A percentile compares a stretch with the other conserved stretches of the same genome.
phyloP scores from a whole-genome alignment of 306 rosid genomes.

The Cicer arietinum region DNA sequence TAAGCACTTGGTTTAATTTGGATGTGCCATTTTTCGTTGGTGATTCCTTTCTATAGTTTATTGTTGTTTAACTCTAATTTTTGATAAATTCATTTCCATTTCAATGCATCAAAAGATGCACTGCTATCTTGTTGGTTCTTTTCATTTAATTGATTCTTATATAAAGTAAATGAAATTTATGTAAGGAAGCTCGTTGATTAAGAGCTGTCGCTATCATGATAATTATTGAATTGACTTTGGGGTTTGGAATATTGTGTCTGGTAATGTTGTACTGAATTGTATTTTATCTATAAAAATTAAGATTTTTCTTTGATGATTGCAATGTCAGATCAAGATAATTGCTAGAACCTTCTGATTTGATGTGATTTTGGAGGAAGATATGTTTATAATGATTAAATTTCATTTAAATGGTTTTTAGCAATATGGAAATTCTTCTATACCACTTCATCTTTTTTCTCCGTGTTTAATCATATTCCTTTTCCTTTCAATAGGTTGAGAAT shows the following conservation, averaged over 20 bases:
- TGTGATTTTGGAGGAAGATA: constrained; percentile 20
- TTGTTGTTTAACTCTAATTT: constrained; percentile 7
- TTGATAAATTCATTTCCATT: not conserved
- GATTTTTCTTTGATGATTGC: constrained; percentile 1
- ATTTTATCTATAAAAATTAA: constrained; percentile 16
- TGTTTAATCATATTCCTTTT: constrained; percentile 26
- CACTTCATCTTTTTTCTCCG: not conserved
- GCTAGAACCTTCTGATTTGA: constrained; percentile 35
- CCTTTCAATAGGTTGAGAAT: constrained; percentile 82
- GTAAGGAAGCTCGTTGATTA: constrained; percentile 9
- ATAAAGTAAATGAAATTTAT: constrained; percentile 25
- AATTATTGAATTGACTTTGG: constrained; percentile 15
- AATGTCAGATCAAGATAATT: constrained; percentile 34
- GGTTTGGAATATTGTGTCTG: constrained; percentile 12
- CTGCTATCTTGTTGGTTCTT: not conserved
- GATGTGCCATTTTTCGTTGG: constrained; percentile 11
- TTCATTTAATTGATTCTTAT: constrained; percentile 25
- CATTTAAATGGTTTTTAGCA: constrained; percentile 33
- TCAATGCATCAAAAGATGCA: constrained; percentile 8
- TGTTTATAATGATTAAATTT: not conserved
- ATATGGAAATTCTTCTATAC: not conserved
- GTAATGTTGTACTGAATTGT: constrained; percentile 16
- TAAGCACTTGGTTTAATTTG: not conserved
- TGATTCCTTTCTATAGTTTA: constrained; percentile 12
- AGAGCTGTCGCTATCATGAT: constrained; percentile 3